Evolutionary conservation across 345 rosid genomes (phyloP).

Genomic region (Angophora floribunda): DNA sequence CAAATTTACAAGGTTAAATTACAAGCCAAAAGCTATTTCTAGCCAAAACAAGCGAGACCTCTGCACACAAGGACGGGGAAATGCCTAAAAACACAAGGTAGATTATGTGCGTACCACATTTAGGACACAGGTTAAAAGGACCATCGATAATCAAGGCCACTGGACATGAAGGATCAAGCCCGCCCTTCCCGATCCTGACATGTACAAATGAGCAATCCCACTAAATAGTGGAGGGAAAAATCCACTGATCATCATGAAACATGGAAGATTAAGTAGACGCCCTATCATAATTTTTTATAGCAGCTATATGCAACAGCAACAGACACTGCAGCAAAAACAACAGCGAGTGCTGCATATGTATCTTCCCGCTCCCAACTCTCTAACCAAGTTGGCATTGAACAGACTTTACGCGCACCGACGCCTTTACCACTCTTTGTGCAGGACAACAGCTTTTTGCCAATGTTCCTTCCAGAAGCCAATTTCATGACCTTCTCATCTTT

Average conservation of each 20-base stretch:
- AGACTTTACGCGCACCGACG: conserved; percentile 19
- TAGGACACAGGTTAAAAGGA: not conserved
- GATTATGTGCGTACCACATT: not conserved
- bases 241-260: not conserved
- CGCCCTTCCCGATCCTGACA: not conserved
- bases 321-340: conserved; percentile 68
- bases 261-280: not conserved
- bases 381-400: conserved; percentile 52
- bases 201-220: not conserved
- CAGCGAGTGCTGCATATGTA: conserved; percentile 76
- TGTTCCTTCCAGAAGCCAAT: conserved; percentile 32
- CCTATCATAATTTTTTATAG: conserved; percentile 35
- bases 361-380: conserved; percentile 92
- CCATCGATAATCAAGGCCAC: not conserved
- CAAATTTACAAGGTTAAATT: not conserved
- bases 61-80: not conserved
- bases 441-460: conserved; percentile 15
- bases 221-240: not conserved
- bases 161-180: not conserved
- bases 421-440: conserved; percentile 30
- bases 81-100: not conserved
- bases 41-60: not conserved
- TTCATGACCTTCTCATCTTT: conserved; percentile 9
- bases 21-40: not conserved
- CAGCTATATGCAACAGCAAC: conserved; percentile 66